phyloP scores from a whole-genome alignment of 768 basidiomycete species.

The Lyophyllum semitale region DNA sequence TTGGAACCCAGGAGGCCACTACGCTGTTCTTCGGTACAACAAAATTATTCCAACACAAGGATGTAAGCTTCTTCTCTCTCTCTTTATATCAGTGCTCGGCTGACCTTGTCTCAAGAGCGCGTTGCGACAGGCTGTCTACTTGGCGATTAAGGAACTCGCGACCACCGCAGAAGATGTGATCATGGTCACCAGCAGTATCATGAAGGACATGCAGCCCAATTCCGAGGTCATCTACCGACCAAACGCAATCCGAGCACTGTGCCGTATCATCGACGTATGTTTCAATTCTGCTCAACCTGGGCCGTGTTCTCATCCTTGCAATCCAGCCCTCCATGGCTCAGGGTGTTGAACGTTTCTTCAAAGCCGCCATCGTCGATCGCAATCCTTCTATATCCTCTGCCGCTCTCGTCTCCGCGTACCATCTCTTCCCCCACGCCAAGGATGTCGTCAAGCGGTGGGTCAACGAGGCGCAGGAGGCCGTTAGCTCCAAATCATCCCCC shows the following conservation, averaged over 20 bases:
- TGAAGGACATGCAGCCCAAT: slow-evolving; percentile 99
- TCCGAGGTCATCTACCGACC: slow-evolving; percentile 98
- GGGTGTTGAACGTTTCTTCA: slow-evolving; percentile 98
- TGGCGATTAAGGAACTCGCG: slow-evolving; percentile 97
- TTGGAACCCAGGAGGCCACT: slow-evolving; percentile 94
- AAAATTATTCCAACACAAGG: slow-evolving; percentile 98
- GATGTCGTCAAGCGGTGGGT: slow-evolving; percentile 99
- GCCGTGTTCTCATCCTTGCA: slow-evolving; percentile 1
- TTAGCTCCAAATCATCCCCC: slow-evolving; percentile 80
- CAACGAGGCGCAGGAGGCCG: slow-evolving; percentile 98
- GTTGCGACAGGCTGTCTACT: slow-evolving; percentile 95
- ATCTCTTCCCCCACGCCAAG: slow-evolving; percentile 90
- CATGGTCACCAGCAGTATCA: slow-evolving; percentile 99
- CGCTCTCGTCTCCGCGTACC: slow-evolving; percentile 95
- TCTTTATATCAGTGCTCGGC: neutral
- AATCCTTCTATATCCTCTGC: slow-evolving; percentile 95
- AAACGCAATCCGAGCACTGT: slow-evolving; percentile 94
- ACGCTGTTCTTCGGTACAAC: slow-evolving; percentile 98
- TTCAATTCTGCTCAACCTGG: neutral
- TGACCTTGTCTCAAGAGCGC: slow-evolving; percentile 62
- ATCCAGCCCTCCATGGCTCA: slow-evolving; percentile 96
- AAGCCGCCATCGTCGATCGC: slow-evolving; percentile 96
- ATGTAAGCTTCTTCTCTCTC: slow-evolving; percentile 60
- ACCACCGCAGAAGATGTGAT: slow-evolving; percentile 97
- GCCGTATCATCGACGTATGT: slow-evolving; percentile 96